Conservation (phyloP, 148 eudicot genomes). For the Vaccinium corymbosum region DNA sequence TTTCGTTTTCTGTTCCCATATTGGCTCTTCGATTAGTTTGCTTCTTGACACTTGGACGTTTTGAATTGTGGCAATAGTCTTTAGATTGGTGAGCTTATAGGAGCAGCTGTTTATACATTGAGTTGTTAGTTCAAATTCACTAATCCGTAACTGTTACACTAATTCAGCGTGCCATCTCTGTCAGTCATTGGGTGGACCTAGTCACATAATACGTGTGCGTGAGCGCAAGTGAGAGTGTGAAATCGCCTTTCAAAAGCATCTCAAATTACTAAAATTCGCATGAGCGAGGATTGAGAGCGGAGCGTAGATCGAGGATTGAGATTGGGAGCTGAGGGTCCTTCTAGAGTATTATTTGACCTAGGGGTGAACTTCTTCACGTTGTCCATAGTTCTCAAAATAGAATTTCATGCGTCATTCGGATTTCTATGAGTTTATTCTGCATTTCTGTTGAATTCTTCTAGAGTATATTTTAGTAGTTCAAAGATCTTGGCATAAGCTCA, state of each 20-base stretch:
- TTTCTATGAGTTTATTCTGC: background rate
- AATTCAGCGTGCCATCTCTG: background rate
- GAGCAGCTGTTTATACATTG: background rate
- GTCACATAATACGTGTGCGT: too few relatives aligned
- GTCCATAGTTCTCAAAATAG: too few relatives aligned
- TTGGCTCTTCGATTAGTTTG: background rate
- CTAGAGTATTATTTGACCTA: too few relatives aligned
- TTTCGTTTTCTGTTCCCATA: background rate
- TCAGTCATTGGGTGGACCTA: background rate
- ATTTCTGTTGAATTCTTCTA: background rate
- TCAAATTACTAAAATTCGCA: too few relatives aligned
- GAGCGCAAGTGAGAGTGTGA: too few relatives aligned
- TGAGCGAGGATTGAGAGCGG: background rate
- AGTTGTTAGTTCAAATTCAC: background rate
- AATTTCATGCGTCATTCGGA: background rate
- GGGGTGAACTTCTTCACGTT: background rate
- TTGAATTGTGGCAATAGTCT: background rate
- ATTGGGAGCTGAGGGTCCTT: too few relatives aligned
- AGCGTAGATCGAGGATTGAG: background rate
- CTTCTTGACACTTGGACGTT: background rate
- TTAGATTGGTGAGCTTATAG: constrained; percentile 9
- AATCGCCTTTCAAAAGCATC: too few relatives aligned
- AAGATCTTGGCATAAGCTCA: constrained; percentile 2
- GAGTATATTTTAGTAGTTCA: background rate
- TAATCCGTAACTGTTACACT: background rate